These are phyloP conservation scores for Gaeumannomyces tritici DNA, from an alignment of 2,329 filamentous ascomycete genomes.

Conservation along the genomic window DNA sequence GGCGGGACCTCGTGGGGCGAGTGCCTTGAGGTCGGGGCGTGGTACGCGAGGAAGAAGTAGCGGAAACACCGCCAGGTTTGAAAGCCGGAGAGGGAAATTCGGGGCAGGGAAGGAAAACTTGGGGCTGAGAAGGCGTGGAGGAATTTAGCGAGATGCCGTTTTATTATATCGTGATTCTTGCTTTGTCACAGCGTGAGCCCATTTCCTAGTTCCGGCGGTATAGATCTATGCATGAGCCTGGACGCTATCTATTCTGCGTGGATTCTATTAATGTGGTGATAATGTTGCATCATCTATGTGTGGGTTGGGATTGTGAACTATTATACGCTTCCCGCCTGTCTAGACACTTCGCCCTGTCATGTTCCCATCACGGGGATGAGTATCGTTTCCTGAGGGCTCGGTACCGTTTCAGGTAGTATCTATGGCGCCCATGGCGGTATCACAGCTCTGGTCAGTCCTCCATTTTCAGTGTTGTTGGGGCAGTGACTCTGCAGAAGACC, in stretches of 20 bases:
- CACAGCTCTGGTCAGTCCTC: neutral
- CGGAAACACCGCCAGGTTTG: neutral
- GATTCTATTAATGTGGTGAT: too few species aligned
- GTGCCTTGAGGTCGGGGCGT: conserved; percentile 78
- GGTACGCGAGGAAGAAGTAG: conserved; percentile 69
- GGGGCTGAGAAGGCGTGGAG: neutral
- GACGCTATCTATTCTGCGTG: too few species aligned
- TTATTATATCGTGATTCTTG: neutral
- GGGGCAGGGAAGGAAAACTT: neutral
- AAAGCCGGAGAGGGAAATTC: neutral
- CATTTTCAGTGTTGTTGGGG: neutral
- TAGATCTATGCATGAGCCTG: too few species aligned
- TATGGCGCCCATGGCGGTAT: conserved; percentile 22
- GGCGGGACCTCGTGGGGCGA: conserved; percentile 74
- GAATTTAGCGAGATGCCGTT: neutral
- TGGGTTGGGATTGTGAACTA: too few species aligned
- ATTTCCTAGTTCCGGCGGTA: too few species aligned
- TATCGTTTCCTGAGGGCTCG: conserved; percentile 78
- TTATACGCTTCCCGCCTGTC: too few species aligned
- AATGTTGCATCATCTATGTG: too few species aligned
- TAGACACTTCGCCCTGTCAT: neutral
- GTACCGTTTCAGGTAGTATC: conserved; percentile 89
- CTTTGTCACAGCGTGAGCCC: neutral
- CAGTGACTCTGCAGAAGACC: neutral
- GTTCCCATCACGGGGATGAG: conserved; percentile 29